Evolutionary conservation across 1,139 yeast species (phyloP).

Genomic region (Suhomyces taliae): DNA sequence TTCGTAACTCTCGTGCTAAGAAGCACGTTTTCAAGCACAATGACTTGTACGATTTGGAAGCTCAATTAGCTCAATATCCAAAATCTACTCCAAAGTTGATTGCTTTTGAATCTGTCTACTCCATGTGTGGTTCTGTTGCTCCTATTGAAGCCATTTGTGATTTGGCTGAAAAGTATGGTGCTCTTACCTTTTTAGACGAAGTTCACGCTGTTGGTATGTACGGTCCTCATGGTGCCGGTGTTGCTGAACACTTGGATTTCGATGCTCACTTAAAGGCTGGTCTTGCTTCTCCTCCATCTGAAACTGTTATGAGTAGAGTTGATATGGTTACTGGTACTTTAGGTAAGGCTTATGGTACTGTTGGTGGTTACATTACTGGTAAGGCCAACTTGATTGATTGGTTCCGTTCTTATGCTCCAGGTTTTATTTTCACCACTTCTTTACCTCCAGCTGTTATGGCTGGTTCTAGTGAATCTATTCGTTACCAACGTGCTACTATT

Average conservation of each 20-base stretch:
- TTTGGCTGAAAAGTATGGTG: constrained; percentile 96
- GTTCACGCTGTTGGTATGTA: constrained; percentile 99
- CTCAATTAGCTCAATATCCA: constrained; percentile 75
- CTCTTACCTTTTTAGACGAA: constrained; percentile 93
- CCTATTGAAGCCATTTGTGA: constrained; percentile 93
- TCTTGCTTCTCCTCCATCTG: constrained; percentile 47
- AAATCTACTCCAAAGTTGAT: constrained; percentile 84
- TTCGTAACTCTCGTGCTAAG: constrained; percentile 82
- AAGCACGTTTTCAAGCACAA: constrained; percentile 93
- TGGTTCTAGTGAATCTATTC: constrained; percentile 84
- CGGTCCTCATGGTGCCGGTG: constrained; percentile 99
- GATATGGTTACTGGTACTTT: constrained; percentile 97
- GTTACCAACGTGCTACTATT: constrained; percentile 78
- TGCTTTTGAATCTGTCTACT: constrained; percentile 95
- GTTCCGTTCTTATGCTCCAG: constrained; percentile 96
- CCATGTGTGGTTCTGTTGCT: constrained; percentile 97
- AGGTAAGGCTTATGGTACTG: constrained; percentile 95
- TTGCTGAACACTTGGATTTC: constrained; percentile 93
- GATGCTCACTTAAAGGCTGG: constrained; percentile 75
- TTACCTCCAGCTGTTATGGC: constrained; percentile 99
- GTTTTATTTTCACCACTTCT: constrained; percentile 93
- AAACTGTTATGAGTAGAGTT: constrained; percentile 80
- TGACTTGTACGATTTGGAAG: constrained; percentile 79
- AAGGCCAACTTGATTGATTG: constrained; percentile 83
- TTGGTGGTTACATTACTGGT: constrained; percentile 97